These are phyloP conservation scores for Heteromeles arbutifolia DNA, from an alignment of 306 rosid species.

Conservation along the genomic window DNA sequence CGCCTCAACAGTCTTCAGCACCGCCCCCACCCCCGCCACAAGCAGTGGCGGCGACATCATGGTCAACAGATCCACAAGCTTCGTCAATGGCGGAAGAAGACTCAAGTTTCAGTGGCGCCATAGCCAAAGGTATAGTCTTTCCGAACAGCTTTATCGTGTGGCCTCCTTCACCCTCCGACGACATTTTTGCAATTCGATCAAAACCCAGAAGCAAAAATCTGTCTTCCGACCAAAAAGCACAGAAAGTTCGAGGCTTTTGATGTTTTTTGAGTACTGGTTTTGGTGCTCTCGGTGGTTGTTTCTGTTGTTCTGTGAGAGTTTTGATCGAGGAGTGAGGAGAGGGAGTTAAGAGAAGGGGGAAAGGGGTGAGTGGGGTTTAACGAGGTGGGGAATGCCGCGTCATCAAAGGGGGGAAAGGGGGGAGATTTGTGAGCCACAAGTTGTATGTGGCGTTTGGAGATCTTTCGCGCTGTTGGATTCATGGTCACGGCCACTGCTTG, in stretches of 20 bases:
- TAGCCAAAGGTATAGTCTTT: conserved; percentile 48
- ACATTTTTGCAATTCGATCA: conserved; percentile 34
- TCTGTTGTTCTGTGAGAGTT: background rate
- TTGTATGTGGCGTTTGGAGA: conserved; percentile 67
- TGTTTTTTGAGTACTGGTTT: background rate
- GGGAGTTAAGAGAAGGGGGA: background rate
- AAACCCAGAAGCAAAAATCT: background rate
- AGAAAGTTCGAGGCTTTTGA: background rate
- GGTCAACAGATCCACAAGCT: conserved; percentile 9
- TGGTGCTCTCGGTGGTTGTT: background rate
- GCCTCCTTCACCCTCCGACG: conserved; percentile 49
- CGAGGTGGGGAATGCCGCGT: conserved; percentile 42
- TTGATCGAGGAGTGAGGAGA: background rate
- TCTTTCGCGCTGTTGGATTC: conserved; percentile 75
- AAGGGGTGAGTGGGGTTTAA: conserved; percentile 13
- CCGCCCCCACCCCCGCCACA: background rate
- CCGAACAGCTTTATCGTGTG: conserved; percentile 71
- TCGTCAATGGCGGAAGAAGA: conserved; percentile 8
- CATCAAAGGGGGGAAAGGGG: conserved; percentile 35
- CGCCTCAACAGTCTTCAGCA: background rate
- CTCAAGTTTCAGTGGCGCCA: conserved; percentile 22
- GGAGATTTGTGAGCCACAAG: conserved; percentile 70
- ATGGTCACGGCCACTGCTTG: too few relatives aligned
- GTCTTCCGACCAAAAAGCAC: background rate
- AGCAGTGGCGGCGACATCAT: background rate